phyloP scores from a whole-genome alignment of 106 monocot genomes.

The Platanthera guangdongensis region DNA sequence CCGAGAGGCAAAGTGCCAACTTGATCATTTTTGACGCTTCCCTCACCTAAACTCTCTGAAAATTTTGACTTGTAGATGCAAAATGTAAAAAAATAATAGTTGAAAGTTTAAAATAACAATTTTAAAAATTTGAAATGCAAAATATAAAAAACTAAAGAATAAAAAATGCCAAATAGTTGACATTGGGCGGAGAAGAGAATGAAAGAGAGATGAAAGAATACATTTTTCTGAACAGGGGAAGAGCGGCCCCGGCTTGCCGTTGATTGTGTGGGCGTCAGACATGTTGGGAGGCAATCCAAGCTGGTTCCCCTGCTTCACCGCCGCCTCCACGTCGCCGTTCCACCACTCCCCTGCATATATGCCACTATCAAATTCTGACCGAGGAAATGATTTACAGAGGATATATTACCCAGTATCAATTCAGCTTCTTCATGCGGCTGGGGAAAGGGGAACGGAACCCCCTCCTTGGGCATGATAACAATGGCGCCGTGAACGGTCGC shows the following conservation, averaged over 20 bases:
- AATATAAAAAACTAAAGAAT: no score
- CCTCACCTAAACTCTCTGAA: no score
- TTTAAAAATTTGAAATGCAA: no score
- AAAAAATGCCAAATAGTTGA: not conserved
- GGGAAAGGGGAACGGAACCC: slow-evolving; percentile 17
- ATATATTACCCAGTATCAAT: slow-evolving; percentile 10
- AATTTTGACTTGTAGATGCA: not conserved
- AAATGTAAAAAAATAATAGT: not conserved
- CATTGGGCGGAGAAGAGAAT: not conserved
- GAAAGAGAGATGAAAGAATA: not conserved
- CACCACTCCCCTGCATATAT: slow-evolving; percentile 44
- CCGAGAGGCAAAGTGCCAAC: no score
- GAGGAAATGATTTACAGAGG: no score
- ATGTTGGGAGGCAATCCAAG: slow-evolving; percentile 32
- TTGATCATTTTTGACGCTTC: no score
- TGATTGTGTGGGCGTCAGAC: slow-evolving; percentile 46
- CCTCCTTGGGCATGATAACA: slow-evolving; percentile 19
- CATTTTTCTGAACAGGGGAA: slow-evolving; percentile 36
- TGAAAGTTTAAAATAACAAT: no score
- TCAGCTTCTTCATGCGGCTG: slow-evolving; percentile 14
- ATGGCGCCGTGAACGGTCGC: slow-evolving; percentile 34
- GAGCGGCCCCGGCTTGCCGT: slow-evolving; percentile 44
- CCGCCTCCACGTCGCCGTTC: slow-evolving; percentile 30
- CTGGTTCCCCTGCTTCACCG: slow-evolving; percentile 25
- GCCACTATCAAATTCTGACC: not conserved